Evolutionary conservation across 2,329 filamentous ascomycete genomes (phyloP).

Genomic region (Penicillium verrucosum): DNA sequence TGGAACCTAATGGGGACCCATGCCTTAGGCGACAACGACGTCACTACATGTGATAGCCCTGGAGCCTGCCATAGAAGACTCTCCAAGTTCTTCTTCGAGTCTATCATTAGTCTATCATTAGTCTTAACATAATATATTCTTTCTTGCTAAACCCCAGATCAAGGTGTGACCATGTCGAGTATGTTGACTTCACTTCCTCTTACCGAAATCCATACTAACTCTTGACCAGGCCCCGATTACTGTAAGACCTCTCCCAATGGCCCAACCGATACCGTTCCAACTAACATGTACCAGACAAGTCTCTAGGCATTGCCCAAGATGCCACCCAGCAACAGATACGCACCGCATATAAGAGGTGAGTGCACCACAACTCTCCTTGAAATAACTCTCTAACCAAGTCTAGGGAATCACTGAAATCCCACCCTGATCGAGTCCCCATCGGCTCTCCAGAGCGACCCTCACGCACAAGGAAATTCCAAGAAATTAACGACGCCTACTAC

Average conservation of each 20-base stretch:
- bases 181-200: constrained; percentile 7
- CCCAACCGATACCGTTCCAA: background rate
- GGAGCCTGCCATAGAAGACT: background rate
- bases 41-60: constrained; percentile 14
- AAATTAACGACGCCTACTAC: constrained; percentile 91
- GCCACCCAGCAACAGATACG: constrained; percentile 81
- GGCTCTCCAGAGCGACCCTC: constrained; percentile 77
- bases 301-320: constrained; percentile 69
- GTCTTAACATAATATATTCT: background rate
- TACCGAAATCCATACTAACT: background rate
- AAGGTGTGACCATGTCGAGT: constrained; percentile 23
- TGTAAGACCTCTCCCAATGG: constrained; percentile 32
- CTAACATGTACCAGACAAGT: constrained; percentile 55
- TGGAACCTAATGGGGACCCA: background rate
- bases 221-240: constrained; percentile 36
- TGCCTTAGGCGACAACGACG: constrained; percentile 19
- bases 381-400: constrained; percentile 6
- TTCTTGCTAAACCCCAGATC: background rate
- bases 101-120: background rate
- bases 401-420: constrained; percentile 86
- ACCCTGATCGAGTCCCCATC: constrained; percentile 83
- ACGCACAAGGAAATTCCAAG: constrained; percentile 85
- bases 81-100: background rate
- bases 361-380: background rate
- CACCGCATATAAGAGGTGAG: constrained; percentile 86